Percentiles rank a stretch among this genome's conserved stretches.
These are phyloP conservation scores for Limonium bicolor DNA, from an alignment of 148 eudicot genomes.

Conservation along the genomic window DNA sequence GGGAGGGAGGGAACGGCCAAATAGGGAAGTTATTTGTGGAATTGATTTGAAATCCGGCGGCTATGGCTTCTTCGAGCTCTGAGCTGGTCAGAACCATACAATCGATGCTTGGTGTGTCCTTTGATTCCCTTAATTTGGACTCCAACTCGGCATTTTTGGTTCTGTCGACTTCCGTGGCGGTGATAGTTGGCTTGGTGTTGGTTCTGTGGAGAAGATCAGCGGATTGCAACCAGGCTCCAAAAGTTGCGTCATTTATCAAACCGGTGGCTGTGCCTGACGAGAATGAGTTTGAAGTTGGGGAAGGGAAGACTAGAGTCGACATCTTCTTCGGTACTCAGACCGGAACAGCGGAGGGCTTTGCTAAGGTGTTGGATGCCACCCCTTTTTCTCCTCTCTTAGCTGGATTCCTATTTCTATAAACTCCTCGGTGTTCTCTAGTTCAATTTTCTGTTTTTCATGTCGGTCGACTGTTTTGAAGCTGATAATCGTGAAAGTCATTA, in stretches of 20 bases:
- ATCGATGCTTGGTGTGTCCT: not conserved
- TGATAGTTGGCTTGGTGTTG: not conserved
- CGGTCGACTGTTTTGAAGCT: too few relatives aligned
- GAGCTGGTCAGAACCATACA: not conserved
- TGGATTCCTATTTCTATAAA: too few relatives aligned
- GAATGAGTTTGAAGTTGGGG: not conserved
- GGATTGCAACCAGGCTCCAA: not conserved
- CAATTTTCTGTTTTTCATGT: too few relatives aligned
- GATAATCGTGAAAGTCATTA: too few relatives aligned
- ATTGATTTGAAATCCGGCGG: not conserved
- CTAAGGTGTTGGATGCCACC: constrained; percentile 6
- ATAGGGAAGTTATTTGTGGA: too few relatives aligned
- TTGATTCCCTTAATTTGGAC: not conserved
- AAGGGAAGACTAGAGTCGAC: not conserved
- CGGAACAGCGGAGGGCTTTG: constrained; percentile 6
- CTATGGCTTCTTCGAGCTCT: not conserved
- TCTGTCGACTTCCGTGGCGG: not conserved
- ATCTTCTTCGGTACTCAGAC: constrained; percentile 8
- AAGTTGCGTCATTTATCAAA: not conserved
- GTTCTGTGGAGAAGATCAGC: not conserved
- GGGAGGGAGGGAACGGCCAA: not conserved
- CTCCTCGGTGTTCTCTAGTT: too few relatives aligned
- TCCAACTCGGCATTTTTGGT: not conserved
- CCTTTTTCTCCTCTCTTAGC: not conserved
- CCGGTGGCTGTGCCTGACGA: constrained; percentile 1